Percentiles rank a stretch among this genome's conserved stretches.
Conservation (phyloP, 345 rosid species). For the Carallia pectinifolia region DNA sequence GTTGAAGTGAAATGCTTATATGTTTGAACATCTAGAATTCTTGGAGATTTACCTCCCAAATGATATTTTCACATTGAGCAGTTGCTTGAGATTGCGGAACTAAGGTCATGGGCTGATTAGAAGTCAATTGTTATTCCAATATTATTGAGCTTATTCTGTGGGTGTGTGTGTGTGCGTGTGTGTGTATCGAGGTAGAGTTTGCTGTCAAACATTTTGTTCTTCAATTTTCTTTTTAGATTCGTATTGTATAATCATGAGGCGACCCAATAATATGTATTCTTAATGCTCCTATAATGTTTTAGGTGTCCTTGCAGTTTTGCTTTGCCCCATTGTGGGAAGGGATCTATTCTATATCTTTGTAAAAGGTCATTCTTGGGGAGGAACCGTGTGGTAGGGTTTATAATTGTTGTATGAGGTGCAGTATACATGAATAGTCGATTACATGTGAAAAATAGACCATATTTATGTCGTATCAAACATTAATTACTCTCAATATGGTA, state of each 20-base stretch:
- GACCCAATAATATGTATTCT: neutral
- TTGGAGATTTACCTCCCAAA: too few species aligned
- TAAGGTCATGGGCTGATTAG: neutral
- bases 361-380: constrained; percentile 20
- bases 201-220: neutral
- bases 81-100: too few species aligned
- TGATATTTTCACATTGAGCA: neutral
- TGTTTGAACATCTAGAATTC: too few species aligned
- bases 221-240: neutral
- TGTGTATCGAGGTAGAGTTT: neutral
- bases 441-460: too few species aligned
- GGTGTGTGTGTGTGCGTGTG: too few species aligned
- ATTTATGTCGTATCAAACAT: too few species aligned
- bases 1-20: too few species aligned
- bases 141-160: neutral
- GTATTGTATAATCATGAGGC: constrained; percentile 19
- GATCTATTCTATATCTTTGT: constrained; percentile 17
- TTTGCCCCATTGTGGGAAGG: constrained; percentile 4
- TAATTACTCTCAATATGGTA: too few species aligned
- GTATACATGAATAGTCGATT: neutral
- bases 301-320: constrained; percentile 19
- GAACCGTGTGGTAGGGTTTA: constrained; percentile 7
- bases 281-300: constrained; percentile 5
- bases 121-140: neutral
- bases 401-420: neutral